Evolutionary conservation across 305 asterid species (phyloP), one percentile per base, ranked within the genome.

Genomic region (Fraxinus ornus): DNA sequence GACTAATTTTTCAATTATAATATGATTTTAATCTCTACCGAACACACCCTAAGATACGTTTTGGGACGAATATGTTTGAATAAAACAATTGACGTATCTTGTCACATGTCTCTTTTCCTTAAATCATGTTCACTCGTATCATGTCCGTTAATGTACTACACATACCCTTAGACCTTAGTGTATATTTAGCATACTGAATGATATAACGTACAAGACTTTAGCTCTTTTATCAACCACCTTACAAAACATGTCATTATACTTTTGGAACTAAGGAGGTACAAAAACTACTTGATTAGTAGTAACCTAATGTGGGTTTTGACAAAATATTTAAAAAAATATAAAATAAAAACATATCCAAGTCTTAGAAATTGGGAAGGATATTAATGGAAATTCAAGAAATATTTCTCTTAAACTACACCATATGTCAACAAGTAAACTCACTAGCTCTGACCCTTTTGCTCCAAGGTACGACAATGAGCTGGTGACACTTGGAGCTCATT

Each of bases 401-500:
- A 22, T 52, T 13, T 21, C 26, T 32, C 37, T 21, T 72, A 12
- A 82, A 71, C 44, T 44, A 79, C 78, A 41, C 41, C 83, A 81
- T 77, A 83, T 52, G 77, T 64, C 75, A 85, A 82, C 87, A 85
- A 70, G 57, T 66, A 66, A 84, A 30, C 77, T 74, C 36, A 77
- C 78, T 4, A 79, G 57, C 84, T 83, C 83, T 44, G 2, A 78
- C 78, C 83, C 71, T 79, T 83, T 82, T 83, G 89, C 84, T 74
- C 75, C 36, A 91, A 83, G 86, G 75, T 81, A 87, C 82, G 91
- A 75, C 74, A 77, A 62, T 66, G 75, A 79, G 26, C 80, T 24
- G 7, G 0, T 17, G 81, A 87, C 89, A 86, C 84, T 62, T 88
- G 88, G 80, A 68, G 62, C 57, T 78, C 82, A 71, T 62, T 62